Percentiles rank a stretch among this genome's conserved stretches.
These are phyloP conservation scores for Fusarium subglutinans DNA, from an alignment of 2,329 filamentous ascomycete genomes.

Conservation along the genomic window DNA sequence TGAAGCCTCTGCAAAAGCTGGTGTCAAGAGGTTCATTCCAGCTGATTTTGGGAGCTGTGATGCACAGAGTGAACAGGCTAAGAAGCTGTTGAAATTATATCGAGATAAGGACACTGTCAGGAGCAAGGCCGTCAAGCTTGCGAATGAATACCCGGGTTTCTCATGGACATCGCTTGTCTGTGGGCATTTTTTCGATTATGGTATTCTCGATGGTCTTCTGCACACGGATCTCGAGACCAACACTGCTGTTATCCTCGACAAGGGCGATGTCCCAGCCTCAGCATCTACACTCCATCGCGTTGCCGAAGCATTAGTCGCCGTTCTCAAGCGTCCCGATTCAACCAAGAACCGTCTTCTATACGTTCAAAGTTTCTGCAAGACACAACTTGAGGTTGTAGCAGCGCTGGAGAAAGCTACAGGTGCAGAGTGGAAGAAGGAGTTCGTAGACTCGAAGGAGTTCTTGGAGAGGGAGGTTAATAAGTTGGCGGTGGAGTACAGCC, in stretches of 20 bases:
- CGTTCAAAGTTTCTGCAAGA: slow-evolving; percentile 57
- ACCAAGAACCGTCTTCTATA: slow-evolving; percentile 62
- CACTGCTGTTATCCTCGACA: slow-evolving; percentile 59
- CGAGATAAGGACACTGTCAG: slow-evolving; percentile 48
- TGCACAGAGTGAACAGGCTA: slow-evolving; percentile 48
- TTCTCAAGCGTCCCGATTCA: slow-evolving; percentile 58
- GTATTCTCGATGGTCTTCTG: slow-evolving; percentile 47
- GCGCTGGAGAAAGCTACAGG: slow-evolving; percentile 62
- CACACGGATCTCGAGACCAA: slow-evolving; percentile 57
- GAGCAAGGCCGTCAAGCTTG: slow-evolving; percentile 44
- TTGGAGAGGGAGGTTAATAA: slow-evolving; percentile 50
- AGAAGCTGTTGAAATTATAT: slow-evolving; percentile 47
- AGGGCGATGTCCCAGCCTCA: slow-evolving; percentile 59
- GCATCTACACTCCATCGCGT: slow-evolving; percentile 60
- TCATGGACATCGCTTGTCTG: slow-evolving; percentile 60
- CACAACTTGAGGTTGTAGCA: slow-evolving; percentile 58
- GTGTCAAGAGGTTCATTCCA: slow-evolving; percentile 69
- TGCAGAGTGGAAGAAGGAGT: slow-evolving; percentile 47
- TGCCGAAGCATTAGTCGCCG: slow-evolving; percentile 58
- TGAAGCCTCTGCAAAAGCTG: slow-evolving; percentile 66
- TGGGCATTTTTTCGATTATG: slow-evolving; percentile 63
- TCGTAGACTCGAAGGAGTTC: slow-evolving; percentile 51
- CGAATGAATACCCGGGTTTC: slow-evolving; percentile 51
- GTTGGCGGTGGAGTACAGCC: slow-evolving; percentile 49
- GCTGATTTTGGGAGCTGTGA: slow-evolving; percentile 63